Evolutionary conservation across 148 eudicot species (phyloP), one percentile per base, ranked within the genome.

Genomic region (Diospyros lotus): DNA sequence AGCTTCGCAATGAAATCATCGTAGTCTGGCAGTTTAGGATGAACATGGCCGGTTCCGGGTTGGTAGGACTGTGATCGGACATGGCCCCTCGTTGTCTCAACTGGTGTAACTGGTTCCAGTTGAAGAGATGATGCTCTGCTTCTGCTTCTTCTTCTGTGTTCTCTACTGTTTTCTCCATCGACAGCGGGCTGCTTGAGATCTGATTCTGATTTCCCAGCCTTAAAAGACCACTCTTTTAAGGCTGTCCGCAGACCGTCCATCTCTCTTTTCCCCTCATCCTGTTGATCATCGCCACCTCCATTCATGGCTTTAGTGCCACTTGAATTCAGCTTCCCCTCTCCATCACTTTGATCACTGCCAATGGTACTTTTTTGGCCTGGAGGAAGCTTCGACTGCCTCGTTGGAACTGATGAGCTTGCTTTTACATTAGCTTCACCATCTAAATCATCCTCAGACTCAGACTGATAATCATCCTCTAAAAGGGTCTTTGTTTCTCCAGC

Each of bases 321-420:
- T 28, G 2, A 42, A 17, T 66, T 74, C 42, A 9, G 78, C 74
- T 60, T 69, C 80, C 52, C 8, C 8, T 10, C 59, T 10, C 55
- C 51, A 18, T 38, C 55, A 1, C 59, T 61, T 3, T 48, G 64
- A 28, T 18, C 56, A 39, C 48, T 61, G 41, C 14, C 66, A 71
- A 50, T 28, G 28, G 28, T 75, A 64, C 71, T 66, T 38, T 69
- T 51, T 18, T 56, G 75, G 54, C 75, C 75, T 10, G 63, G 39
- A 64, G 84, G 72, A 12, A 73, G 78, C 12, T 77, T 78, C 46
- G 71, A 60, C 46, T 65, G 76, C 64, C 80, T 78, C 28, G 76
- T 86, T 80, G 91, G 77, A 15, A 88, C 87, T 45, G 94, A 88
- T 83, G 28, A 28, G 28, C 77, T 85, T 40, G 89, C 88, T 42